Base-by-base conservation (phyloP, 164 flowering plant genomes). In the Piper longum region DNA sequence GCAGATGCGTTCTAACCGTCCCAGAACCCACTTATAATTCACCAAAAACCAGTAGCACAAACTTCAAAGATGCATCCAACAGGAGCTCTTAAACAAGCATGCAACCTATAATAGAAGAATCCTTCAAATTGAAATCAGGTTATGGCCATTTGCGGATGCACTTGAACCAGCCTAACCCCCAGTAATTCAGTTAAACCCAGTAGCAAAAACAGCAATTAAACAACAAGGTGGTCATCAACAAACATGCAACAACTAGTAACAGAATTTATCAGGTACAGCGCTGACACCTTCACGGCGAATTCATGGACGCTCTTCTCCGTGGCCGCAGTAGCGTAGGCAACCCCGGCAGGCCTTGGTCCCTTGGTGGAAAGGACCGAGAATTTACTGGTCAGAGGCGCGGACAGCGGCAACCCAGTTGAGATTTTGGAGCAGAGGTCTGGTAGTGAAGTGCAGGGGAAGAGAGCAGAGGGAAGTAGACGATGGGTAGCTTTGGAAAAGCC, bases 231-330 rank as follows among this genome's bases (percentile, higher is more conserved):
- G 2, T 5, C 8, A 1, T 6, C 11, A 44, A 6, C 11, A 44
- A 11, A 44, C 48, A 5, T 44, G 8, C 11, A 44, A 44, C 7
- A 44, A 44, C 48, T 44, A 44, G 48, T 5, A 44, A 6, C 11
- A 5, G 8, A 44, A 11, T 44, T 6, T 1, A 5, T 11, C 11
- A 44, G 8, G 8, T 44, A 5, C 48, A 44, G 48, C 11, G 11
- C 7, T 2, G 11, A 1, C 8, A 44, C 11, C 7, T 44, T 11
- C 7, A 44, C 11, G 2, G 48, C 2, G 48, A 77, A 91, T 71
- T 88, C 98, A 67, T 91, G 74, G 41, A 86, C 52, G 56, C 78
- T 78, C 76, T 89, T 92, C 77, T 81, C 96, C 6, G 92, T 79
- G 1, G 91, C 82, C 14, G 92, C 88, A 67, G 85, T 79, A 0